These are phyloP conservation scores for Solanum peruvianum DNA, from an alignment of 257 asterid species.

Conservation along the genomic window DNA sequence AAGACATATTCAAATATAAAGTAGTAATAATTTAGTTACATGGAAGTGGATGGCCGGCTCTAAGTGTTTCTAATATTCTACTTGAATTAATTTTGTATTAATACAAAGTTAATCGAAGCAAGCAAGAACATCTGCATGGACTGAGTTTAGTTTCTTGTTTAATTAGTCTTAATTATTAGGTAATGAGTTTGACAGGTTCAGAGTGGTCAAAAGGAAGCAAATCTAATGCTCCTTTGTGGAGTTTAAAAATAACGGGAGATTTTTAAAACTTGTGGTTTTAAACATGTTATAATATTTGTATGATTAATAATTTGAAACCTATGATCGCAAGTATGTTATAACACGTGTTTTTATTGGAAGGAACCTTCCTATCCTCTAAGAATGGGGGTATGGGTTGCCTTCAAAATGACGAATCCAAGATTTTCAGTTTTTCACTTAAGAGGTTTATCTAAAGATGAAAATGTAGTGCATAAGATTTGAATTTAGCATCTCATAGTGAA, in stretches of 20 bases:
- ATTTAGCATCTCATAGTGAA: background rate
- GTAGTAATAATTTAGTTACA: background rate
- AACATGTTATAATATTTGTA: background rate
- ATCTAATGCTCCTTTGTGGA: background rate
- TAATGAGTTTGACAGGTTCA: background rate
- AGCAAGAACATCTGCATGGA: background rate
- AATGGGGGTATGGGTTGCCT: background rate
- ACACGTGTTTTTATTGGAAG: background rate
- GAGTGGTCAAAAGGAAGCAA: background rate
- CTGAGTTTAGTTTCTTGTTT: background rate
- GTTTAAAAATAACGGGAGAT: background rate
- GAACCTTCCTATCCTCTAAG: background rate
- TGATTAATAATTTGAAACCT: background rate
- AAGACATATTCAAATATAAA: background rate
- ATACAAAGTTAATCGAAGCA: background rate
- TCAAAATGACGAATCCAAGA: accelerated
- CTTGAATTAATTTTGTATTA: background rate
- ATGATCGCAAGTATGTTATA: background rate
- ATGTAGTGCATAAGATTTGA: background rate
- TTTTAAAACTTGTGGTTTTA: background rate
- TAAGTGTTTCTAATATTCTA: constrained; percentile 6
- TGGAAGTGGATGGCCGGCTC: constrained; percentile 24
- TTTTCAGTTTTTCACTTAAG: no score
- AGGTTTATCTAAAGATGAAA: background rate
- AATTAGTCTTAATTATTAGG: background rate